phyloP scores from a whole-genome alignment of 2,329 filamentous ascomycete species.

The Thielaviopsis populi region DNA sequence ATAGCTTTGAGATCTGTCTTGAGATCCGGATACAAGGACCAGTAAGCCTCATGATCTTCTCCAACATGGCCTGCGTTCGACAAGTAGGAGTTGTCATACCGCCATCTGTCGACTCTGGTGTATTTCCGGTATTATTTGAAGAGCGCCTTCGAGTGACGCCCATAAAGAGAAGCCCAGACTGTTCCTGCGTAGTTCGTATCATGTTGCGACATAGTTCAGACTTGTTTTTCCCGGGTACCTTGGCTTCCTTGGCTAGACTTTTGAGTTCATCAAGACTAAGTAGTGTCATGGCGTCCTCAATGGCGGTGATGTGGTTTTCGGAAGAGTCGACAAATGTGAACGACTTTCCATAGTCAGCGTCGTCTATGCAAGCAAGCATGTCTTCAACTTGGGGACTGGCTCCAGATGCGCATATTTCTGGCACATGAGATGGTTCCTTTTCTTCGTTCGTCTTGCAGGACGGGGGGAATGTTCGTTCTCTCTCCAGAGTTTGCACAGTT shows the following conservation, averaged over 20 bases:
- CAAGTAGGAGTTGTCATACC: not conserved
- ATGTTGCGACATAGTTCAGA: constrained; percentile 61
- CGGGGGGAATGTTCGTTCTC: constrained; percentile 23
- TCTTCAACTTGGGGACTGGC: not conserved
- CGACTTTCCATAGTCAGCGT: constrained; percentile 31
- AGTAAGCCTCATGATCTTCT: constrained; percentile 60
- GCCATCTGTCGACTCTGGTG: constrained; percentile 15
- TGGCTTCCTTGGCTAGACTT: constrained; percentile 66
- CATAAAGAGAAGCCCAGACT: constrained; percentile 58
- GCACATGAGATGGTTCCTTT: not conserved
- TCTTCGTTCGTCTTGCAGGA: not conserved
- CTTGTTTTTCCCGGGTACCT: constrained; percentile 79
- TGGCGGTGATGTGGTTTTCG: constrained; percentile 52
- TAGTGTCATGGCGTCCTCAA: constrained; percentile 72
- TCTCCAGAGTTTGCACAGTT: constrained; percentile 52
- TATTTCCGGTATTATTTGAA: constrained; percentile 22
- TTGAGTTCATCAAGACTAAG: constrained; percentile 83
- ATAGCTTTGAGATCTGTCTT: constrained; percentile 56
- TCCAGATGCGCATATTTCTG: not conserved
- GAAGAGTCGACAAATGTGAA: constrained; percentile 76
- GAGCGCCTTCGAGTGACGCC: constrained; percentile 23
- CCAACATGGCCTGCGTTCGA: constrained; percentile 30
- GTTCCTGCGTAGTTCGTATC: constrained; percentile 55
- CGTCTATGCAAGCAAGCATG: not conserved
- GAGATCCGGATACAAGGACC: constrained; percentile 78